Conservation (phyloP, 1,284 basidiomycete genomes). For the Marasmius oreades region DNA sequence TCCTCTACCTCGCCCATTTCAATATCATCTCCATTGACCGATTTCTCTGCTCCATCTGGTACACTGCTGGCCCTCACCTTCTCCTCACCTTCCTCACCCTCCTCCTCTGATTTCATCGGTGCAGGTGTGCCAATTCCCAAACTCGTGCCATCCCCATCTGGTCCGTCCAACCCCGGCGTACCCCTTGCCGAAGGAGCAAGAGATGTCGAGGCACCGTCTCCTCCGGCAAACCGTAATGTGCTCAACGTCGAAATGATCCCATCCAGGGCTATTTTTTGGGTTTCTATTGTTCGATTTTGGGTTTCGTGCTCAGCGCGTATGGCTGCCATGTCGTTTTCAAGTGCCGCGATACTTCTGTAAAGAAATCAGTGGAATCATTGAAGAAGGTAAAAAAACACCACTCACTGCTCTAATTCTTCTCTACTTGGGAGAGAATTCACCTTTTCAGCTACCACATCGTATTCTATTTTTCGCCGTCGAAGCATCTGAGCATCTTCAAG, state of each 20-base stretch:
- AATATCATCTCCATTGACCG: conserved; percentile 55
- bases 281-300: conserved; percentile 60
- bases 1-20: conserved; percentile 86
- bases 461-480: conserved; percentile 75
- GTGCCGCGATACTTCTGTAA: conserved; percentile 56
- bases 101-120: conserved; percentile 20
- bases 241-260: conserved; percentile 58
- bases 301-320: conserved; percentile 71
- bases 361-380: conserved; percentile 3
- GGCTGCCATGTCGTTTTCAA: conserved; percentile 75
- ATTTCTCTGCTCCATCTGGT: conserved; percentile 17
- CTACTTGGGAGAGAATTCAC: conserved; percentile 73
- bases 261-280: conserved; percentile 66
- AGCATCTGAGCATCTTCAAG: conserved; percentile 75
- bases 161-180: conserved; percentile 47
- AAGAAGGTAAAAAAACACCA: conserved; percentile 14
- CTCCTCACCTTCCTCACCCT: conserved; percentile 21
- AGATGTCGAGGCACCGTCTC: conserved; percentile 46
- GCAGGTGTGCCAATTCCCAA: not conserved
- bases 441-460: conserved; percentile 77
- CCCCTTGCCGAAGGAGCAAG: conserved; percentile 39
- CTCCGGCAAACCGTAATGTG: conserved; percentile 61
- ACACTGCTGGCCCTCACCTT: conserved; percentile 13
- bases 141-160: conserved; percentile 15
- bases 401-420: conserved; percentile 69